Conservation (phyloP, 768 basidiomycete genomes). For the Kwoniella europaea region DNA sequence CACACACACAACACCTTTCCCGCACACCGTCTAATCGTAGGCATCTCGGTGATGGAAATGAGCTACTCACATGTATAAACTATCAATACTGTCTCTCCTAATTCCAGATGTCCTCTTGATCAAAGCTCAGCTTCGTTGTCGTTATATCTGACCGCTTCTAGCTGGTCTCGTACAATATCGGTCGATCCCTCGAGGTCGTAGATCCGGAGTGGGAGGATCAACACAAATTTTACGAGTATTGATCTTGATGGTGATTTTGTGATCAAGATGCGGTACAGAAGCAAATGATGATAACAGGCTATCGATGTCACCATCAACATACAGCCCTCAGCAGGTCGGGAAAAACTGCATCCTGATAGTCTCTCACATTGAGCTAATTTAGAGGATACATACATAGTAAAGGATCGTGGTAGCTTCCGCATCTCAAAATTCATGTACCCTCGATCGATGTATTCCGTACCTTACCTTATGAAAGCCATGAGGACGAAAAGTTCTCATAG, state of each 20-base stretch:
- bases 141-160: conserved; percentile 7
- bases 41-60: neutral
- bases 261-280: neutral
- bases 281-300: neutral
- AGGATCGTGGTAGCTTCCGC: neutral
- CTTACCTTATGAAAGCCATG: neutral
- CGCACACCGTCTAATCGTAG: neutral
- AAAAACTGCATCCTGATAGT: too few relatives aligned
- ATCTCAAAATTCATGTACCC: neutral
- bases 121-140: conserved; percentile 14
- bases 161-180: neutral
- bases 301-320: too few relatives aligned
- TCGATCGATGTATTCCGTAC: neutral
- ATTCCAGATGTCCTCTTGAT: neutral
- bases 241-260: too few relatives aligned
- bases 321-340: too few relatives aligned
- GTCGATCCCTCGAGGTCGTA: conserved; percentile 9
- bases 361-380: too few relatives aligned
- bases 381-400: too few relatives aligned
- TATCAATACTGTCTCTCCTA: neutral
- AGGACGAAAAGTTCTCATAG: neutral
- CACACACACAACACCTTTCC: neutral
- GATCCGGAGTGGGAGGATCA: neutral
- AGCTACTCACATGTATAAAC: neutral
- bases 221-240: neutral